phyloP scores from a whole-genome alignment of 805 yeast species.

The Wickerhamomyces bisporus region DNA sequence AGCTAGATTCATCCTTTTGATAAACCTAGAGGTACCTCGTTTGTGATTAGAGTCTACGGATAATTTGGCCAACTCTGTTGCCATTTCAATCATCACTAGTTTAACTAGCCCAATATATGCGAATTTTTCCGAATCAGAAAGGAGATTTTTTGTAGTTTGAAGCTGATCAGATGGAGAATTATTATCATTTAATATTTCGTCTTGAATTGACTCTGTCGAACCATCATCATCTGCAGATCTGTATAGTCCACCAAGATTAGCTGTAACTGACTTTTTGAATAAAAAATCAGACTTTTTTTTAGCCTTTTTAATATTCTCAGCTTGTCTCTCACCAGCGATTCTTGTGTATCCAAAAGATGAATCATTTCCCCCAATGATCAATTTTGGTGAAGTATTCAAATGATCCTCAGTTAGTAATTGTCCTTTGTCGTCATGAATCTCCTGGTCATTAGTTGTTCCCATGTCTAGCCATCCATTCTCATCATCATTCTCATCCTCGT shows the following conservation, averaged over 20 bases:
- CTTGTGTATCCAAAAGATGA: constrained; percentile 68
- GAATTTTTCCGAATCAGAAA: constrained; percentile 78
- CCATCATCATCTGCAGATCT: not conserved
- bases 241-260: not conserved
- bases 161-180: constrained; percentile 60
- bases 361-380: constrained; percentile 13
- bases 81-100: constrained; percentile 73
- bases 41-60: constrained; percentile 38
- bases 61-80: constrained; percentile 62
- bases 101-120: constrained; percentile 88
- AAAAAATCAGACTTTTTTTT: constrained; percentile 54
- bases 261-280: constrained; percentile 30
- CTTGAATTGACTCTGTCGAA: not conserved
- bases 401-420: constrained; percentile 39
- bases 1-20: constrained; percentile 55
- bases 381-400: constrained; percentile 3
- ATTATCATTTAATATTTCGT: constrained; percentile 16
- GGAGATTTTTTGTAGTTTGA: constrained; percentile 72
- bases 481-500: constrained; percentile 26
- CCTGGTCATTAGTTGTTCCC: constrained; percentile 73
- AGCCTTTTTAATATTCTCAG: constrained; percentile 55
- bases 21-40: constrained; percentile 39
- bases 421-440: constrained; percentile 79
- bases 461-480: constrained; percentile 77
- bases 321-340: constrained; percentile 82